These are phyloP conservation scores for Arabis alpina DNA, from an alignment of 345 rosid genomes.

Conservation along the genomic window DNA sequence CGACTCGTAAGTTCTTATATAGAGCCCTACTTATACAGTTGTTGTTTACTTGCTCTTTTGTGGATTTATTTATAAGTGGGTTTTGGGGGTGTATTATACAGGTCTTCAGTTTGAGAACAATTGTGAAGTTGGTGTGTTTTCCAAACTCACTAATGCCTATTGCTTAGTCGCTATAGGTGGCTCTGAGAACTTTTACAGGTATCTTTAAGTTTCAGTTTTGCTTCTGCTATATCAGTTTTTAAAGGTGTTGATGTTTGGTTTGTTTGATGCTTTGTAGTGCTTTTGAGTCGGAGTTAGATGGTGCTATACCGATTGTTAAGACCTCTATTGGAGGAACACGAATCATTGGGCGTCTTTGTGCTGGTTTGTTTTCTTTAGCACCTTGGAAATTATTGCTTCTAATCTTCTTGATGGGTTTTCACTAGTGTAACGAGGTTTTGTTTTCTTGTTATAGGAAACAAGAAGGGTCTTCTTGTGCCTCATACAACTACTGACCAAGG, in stretches of 20 bases:
- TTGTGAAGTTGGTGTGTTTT: conserved; percentile 85
- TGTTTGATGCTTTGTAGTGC: conserved; percentile 46
- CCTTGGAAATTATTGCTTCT: background rate
- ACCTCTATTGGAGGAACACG: conserved; percentile 84
- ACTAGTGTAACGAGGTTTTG: background rate
- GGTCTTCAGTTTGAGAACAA: conserved; percentile 91
- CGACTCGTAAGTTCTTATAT: conserved; percentile 36
- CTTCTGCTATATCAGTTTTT: background rate
- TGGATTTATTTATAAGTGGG: background rate
- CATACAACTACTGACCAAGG: conserved; percentile 98
- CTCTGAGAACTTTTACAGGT: conserved; percentile 78
- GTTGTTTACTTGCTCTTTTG: conserved; percentile 5
- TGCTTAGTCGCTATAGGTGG: conserved; percentile 90
- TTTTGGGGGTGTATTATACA: conserved; percentile 19
- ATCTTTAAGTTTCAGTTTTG: background rate
- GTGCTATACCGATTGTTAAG: conserved; percentile 85
- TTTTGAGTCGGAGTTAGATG: conserved; percentile 87
- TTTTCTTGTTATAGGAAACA: conserved; percentile 65
- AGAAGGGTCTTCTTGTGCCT: conserved; percentile 93
- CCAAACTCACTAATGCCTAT: conserved; percentile 87
- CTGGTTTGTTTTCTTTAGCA: conserved; percentile 52
- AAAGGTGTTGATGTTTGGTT: background rate
- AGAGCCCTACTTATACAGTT: background rate
- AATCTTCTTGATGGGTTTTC: background rate
- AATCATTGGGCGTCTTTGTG: conserved; percentile 86